These are phyloP conservation scores for Neurospora sp. DNA, from an alignment of 495 filamentous ascomycete genomes.

Conservation along the genomic window DNA sequence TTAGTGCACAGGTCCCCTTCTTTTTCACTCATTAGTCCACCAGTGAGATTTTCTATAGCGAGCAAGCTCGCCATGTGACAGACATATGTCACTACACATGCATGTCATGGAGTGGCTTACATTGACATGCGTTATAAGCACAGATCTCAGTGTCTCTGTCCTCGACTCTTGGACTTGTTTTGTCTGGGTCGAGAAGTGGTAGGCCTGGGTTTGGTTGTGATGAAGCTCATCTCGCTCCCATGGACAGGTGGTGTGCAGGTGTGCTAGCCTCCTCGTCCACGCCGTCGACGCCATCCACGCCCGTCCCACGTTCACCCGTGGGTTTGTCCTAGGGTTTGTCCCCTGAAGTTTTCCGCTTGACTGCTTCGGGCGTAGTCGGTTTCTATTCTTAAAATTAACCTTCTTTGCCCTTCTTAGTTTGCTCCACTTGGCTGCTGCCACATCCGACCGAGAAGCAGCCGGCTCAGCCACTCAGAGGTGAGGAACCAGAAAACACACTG, in stretches of 20 bases:
- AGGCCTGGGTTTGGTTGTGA: background rate
- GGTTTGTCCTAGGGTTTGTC: background rate
- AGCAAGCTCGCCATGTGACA: background rate
- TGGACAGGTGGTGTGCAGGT: background rate
- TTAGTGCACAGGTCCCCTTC: background rate
- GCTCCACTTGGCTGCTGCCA: slow-evolving; percentile 1
- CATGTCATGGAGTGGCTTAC: background rate
- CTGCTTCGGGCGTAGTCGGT: slow-evolving; percentile 9
- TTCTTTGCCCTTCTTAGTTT: slow-evolving; percentile 9
- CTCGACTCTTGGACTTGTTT: background rate
- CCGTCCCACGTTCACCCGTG: background rate
- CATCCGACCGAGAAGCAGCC: slow-evolving; percentile 5
- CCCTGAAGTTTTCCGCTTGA: background rate
- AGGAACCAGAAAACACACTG: background rate
- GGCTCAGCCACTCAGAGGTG: slow-evolving; percentile 3
- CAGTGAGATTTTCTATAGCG: background rate
- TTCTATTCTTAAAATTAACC: slow-evolving; percentile 26
- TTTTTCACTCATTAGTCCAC: background rate
- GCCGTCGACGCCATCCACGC: background rate
- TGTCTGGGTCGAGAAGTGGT: background rate
- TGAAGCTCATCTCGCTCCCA: background rate
- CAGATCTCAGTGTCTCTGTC: background rate
- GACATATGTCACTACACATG: background rate
- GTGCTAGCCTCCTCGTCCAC: background rate
- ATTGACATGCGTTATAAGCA: background rate